Evolutionary conservation across 352 stramenopile species (phyloP), one percentile per base, ranked within the genome.

Genomic region (Pythium chondricola): DNA sequence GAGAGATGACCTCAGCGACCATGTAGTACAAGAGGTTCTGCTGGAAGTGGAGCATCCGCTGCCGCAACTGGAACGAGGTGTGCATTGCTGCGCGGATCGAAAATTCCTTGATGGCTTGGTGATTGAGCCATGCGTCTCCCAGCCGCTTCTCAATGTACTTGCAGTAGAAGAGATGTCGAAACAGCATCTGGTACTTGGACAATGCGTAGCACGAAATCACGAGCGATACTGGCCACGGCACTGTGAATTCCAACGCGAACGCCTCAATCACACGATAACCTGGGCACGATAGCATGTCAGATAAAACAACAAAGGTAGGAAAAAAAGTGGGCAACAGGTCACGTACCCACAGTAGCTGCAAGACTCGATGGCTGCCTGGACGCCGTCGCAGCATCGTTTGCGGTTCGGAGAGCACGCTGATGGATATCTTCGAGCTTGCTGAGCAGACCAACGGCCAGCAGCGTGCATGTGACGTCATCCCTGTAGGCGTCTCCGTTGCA

Each of bases 1-100:
- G 88, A 0, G 95, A 95, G 47, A 98, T 96, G 5, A 98, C 95
- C 48, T 95, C 96, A 39, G 98, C 96, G 78, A 97, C 98, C 74
- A 98, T 97, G 63, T 98, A 99, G 65, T 98, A 98, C 21, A 98
- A 85, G 24, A 99, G 93, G 57, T 99, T 99, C 54, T 98, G 95
- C 54, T 99, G 79, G 60, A 99, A 99, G 65, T 99, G 97, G 7
- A 99, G 74, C 97, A 99, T 99, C n/a, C 96, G 74, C 45, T 98
- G 92, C 18, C 96, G 81, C 21, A 99, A 64, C 44, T 88, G 90
- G 63, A 98, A 98, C 5, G 95, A 97, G 26, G 71, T 80, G 18
- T 87, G 88, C 36, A 98, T 83, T 6, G 80, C 72, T 16, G 76
- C 73, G 9, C 92, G 85, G 37, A 97, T 65, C 4, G 85, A 77